A percentile compares a stretch with the other conserved stretches of the same genome.
Conservation (phyloP, 345 rosid genomes). For the Diplotaxis tenuifolia region DNA sequence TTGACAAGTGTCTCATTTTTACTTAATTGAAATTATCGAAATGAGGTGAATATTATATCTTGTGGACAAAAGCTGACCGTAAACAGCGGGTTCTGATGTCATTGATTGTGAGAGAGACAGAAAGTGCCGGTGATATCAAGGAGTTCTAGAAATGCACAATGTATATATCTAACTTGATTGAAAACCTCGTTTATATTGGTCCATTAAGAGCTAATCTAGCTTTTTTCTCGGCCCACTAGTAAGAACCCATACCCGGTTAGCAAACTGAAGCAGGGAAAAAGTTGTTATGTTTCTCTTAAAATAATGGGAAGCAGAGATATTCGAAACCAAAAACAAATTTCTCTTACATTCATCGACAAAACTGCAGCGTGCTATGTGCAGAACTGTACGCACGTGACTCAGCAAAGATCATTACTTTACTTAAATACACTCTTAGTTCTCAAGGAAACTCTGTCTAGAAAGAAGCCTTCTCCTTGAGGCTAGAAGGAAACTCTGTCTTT, state of each 20-base stretch:
- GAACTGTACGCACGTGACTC: constrained; percentile 28
- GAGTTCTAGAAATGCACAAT: not conserved
- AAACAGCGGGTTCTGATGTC: constrained; percentile 24
- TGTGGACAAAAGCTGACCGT: constrained; percentile 21
- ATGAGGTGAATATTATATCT: not conserved
- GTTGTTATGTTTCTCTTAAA: not conserved
- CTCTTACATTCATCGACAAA: constrained; percentile 16
- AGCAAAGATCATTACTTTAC: constrained; percentile 34
- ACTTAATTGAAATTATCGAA: not conserved
- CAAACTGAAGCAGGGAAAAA: not conserved
- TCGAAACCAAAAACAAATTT: constrained; percentile 4
- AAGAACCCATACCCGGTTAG: not conserved
- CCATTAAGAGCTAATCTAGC: not conserved
- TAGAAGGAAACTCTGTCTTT: not conserved
- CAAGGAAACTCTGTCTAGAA: too few species aligned
- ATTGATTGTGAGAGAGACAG: not conserved
- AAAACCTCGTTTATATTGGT: not conserved
- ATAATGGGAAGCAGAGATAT: not conserved
- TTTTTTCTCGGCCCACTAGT: not conserved
- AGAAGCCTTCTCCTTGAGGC: too few species aligned
- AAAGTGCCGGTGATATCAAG: not conserved
- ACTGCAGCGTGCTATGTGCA: constrained; percentile 22
- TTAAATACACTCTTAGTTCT: constrained; percentile 23
- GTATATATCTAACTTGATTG: not conserved
- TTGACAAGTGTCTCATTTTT: not conserved